Base-by-base conservation (phyloP, 768 basidiomycete species). In the Amanita polypyramis region DNA sequence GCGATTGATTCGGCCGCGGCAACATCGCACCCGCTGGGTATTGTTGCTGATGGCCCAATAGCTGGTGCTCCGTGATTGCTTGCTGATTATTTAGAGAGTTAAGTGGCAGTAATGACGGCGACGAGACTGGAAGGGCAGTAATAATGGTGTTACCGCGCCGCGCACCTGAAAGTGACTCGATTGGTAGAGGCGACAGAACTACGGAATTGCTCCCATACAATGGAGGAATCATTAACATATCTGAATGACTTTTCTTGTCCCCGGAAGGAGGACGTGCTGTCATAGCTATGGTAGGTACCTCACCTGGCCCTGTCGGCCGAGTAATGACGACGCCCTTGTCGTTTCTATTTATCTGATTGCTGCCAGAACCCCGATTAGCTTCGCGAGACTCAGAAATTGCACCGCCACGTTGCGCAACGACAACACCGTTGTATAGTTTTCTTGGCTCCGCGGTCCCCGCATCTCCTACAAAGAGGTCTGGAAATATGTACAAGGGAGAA, bases 101-200 rank as follows among this genome's bases (percentile, higher is more conserved):
- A 41, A 30, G 55, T 52, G 49, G 47, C 29, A 19, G 47, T 27
- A 46, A 52, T 1, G 56, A 53, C 49, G 54, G 51, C 27, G 54
- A 51, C 1, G 54, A 53, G 11, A 50, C 29, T 11, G 55, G 47
- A 3, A 55, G 27, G 1, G 53, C 43, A 20, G 54, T 32, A 49
- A 45, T 40, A 20, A 48, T 29, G 8, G 52, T 49, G 41, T 44
- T 29, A 40, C 34, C 37, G 23, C 46, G 47, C 39, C 53, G 48
- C 11, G 49, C 15, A 15, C 43, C 32, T 10, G 21, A 20, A 23
- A 27, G 25, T 41, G 47, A 38, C 21, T 11, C 30, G 23, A 32
- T 45, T 20, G 40, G 51, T 27, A 40, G 47, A 5, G 55, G 50
- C 2, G 47, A 37, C 15, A 49, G 36, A 8, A 55, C 47, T 30